Percentiles rank a stretch among this genome's conserved stretches.
phyloP scores from a whole-genome alignment of 192 early-diverging fungal genomes.

The Cetraspora pellucida region DNA sequence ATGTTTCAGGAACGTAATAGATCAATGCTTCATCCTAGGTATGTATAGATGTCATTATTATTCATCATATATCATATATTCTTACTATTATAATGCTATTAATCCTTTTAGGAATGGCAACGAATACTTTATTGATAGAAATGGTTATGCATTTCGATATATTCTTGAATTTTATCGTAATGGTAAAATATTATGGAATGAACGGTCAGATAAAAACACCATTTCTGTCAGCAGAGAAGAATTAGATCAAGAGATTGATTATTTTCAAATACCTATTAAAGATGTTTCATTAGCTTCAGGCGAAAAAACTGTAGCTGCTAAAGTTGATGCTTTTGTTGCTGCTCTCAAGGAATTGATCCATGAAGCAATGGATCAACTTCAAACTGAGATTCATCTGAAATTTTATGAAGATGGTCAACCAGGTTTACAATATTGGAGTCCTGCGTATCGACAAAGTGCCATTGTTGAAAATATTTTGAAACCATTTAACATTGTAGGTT shows the following conservation, averaged over 20 bases:
- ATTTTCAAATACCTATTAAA: constrained; percentile 15
- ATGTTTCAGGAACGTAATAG: constrained; percentile 26
- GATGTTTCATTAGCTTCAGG: neutral
- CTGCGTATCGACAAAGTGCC: neutral
- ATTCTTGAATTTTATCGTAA: constrained; percentile 28
- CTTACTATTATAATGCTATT: no score
- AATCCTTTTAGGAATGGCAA: neutral
- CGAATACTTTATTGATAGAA: constrained; percentile 32
- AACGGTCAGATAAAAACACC: neutral
- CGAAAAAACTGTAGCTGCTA: neutral
- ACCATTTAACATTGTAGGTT: constrained; percentile 17
- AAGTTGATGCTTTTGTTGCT: constrained; percentile 22
- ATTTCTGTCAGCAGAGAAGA: constrained; percentile 1
- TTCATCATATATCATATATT: no score
- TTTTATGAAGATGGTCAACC: neutral
- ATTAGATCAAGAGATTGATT: constrained; percentile 18
- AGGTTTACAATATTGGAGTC: neutral
- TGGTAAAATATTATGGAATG: constrained; percentile 22
- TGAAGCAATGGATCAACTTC: neutral
- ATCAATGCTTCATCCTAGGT: neutral
- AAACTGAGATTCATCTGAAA: neutral
- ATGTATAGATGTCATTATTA: no score
- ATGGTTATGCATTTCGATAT: constrained; percentile 28
- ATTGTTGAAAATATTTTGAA: constrained; percentile 1
- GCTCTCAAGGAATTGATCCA: constrained; percentile 8